These are phyloP conservation scores for Boletus semigastroideus DNA, from an alignment of 1,284 basidiomycete species.

Conservation along the genomic window DNA sequence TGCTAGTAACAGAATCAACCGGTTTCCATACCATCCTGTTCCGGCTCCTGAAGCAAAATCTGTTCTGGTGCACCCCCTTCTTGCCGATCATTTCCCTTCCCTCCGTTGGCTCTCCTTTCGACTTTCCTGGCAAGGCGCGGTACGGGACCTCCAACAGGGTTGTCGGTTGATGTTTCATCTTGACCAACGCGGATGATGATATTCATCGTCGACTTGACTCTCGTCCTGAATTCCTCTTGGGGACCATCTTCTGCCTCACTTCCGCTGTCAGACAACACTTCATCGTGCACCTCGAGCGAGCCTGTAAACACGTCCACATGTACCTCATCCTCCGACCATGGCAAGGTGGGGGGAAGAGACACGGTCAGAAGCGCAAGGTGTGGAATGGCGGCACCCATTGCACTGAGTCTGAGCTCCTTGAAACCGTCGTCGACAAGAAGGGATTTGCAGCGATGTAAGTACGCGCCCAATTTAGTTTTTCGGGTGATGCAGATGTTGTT, in stretches of 20 bases:
- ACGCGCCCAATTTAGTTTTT: conserved; percentile 70
- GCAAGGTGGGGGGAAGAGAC: conserved; percentile 74
- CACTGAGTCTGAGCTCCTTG: conserved; percentile 73
- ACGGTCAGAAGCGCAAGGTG: conserved; percentile 72
- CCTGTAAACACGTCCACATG: conserved; percentile 70
- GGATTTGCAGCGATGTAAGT: conserved; percentile 78
- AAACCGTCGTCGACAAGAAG: conserved; percentile 80
- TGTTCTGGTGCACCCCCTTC: conserved; percentile 16
- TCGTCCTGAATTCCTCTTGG: conserved; percentile 62
- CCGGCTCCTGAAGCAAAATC: conserved; percentile 37
- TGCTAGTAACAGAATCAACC: conserved; percentile 11
- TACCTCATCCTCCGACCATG: conserved; percentile 65
- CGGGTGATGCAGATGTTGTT: conserved; percentile 80
- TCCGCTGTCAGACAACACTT: conserved; percentile 73
- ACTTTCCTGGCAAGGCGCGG: conserved; percentile 12
- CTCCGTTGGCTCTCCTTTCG: conserved; percentile 13
- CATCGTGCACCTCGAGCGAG: conserved; percentile 77
- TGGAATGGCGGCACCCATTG: conserved; percentile 87
- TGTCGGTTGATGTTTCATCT: conserved; percentile 41
- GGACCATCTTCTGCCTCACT: conserved; percentile 40
- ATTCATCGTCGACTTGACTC: conserved; percentile 66
- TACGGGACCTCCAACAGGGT: neutral
- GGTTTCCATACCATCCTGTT: conserved; percentile 36
- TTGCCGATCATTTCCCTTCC: neutral
- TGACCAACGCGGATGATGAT: conserved; percentile 62